Evolutionary conservation across 306 rosid genomes (phyloP).

Genomic region (Pyrus bretschneideri): DNA sequence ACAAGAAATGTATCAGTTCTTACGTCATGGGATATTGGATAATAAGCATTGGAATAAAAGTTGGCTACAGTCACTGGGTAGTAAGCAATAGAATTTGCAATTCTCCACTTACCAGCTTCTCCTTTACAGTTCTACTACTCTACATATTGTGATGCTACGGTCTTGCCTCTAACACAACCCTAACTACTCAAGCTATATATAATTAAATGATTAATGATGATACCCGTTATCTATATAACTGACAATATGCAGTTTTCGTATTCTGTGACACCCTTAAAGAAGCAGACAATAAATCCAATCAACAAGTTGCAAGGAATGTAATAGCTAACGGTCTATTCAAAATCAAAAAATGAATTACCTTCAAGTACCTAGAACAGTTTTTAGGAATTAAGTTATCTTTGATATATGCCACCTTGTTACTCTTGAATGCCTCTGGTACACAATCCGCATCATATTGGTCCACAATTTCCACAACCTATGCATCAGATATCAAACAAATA

Average conservation of each 20-base stretch:
- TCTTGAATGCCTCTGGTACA: constrained; percentile 52
- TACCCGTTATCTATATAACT: background rate
- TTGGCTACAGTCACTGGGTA: background rate
- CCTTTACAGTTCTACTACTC: background rate
- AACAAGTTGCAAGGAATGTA: constrained; percentile 12
- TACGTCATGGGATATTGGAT: background rate
- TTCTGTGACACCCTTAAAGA: background rate
- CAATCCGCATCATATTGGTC: constrained; percentile 77
- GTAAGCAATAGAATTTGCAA: background rate
- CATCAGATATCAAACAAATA: constrained; percentile 18
- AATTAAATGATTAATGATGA: too few relatives aligned
- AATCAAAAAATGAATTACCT: constrained; percentile 40
- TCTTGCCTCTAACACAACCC: background rate
- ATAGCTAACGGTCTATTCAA: constrained; percentile 4
- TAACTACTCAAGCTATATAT: background rate
- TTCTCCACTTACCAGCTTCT: background rate
- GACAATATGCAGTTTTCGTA: background rate
- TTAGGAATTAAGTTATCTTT: constrained; percentile 62
- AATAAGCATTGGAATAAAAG: background rate
- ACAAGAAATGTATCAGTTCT: background rate
- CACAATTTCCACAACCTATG: constrained; percentile 83
- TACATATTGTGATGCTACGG: background rate
- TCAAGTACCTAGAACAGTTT: constrained; percentile 63
- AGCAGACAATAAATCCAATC: constrained; percentile 12
- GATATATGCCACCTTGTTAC: constrained; percentile 69